Evolutionary conservation across 768 basidiomycete genomes (phyloP), one percentile per base, ranked within the genome.

Genomic region (Rhizopogon sp.): DNA sequence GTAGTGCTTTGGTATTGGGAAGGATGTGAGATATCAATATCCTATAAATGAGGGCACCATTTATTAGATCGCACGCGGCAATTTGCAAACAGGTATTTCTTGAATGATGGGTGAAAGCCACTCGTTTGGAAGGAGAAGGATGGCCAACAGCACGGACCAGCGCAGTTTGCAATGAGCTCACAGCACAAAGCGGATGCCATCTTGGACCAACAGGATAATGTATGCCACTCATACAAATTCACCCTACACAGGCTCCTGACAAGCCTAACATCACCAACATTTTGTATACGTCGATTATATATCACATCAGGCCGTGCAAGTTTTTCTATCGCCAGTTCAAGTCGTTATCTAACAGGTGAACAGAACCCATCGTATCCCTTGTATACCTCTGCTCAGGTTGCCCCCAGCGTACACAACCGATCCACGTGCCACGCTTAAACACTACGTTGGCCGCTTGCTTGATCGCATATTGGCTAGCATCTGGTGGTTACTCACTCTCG

Each of bases 121-220:
- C 57, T 78, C 78, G 64, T 93, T 96, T 9, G 96, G 94, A 3
- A 85, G 75, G 28, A 98, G 73, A 14, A 97, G 69, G 3, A 92
- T 67, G 3, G 97, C 90, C 11, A 99, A 80, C 35, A 99, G 73
- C 7, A 22, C 22, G 97, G 97, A 0, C 7, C 98, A 63, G 11
- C 1, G 53, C 51, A 62, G 22, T 59, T 54, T 55, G 33, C 54
- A 33, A 14, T 33, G 29, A 44, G 11, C 16, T 35, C 59, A 22
- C 47, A 90, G 89, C 64, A 66, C 70, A 10, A 87, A 82, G 64
- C 85, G 96, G 8, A 78, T 76, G 2, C 95, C 96, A 0, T 84
- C 93, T 22, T 98, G 93, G 90, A 97, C 94, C 29, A 96, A 98
- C 69, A 80, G 96, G 43, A 81, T 98, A 43, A 74, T 98, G 64